These are phyloP conservation scores for Tricholoma saponaceum DNA, from an alignment of 768 basidiomycete genomes.

Conservation along the genomic window DNA sequence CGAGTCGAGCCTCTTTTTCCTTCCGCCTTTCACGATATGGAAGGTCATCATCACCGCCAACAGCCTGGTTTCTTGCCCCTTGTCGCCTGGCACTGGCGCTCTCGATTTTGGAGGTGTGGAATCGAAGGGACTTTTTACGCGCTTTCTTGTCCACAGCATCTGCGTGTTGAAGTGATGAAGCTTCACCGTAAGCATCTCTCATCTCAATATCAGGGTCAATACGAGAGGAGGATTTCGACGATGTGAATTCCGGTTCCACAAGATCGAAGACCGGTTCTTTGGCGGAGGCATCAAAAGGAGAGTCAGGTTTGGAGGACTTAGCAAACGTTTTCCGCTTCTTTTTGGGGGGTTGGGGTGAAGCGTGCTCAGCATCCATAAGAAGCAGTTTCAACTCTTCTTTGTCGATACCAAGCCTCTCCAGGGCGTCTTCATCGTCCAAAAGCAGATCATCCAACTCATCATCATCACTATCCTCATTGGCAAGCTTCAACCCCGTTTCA, in stretches of 20 bases:
- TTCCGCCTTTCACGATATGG: slow-evolving; percentile 79
- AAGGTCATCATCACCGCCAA: slow-evolving; percentile 93
- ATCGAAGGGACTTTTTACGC: slow-evolving; percentile 78
- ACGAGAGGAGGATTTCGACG: slow-evolving; percentile 30
- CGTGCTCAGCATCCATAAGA: slow-evolving; percentile 43
- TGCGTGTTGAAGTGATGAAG: slow-evolving; percentile 56
- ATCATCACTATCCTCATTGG: slow-evolving; percentile 46
- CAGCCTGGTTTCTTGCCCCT: slow-evolving; percentile 62
- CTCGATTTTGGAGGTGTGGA: slow-evolving; percentile 92
- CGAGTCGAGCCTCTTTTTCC: slow-evolving; percentile 52
- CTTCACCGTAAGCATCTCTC: slow-evolving; percentile 69
- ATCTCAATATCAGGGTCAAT: slow-evolving; percentile 18
- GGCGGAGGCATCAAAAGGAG: slow-evolving; percentile 1
- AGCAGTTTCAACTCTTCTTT: slow-evolving; percentile 51
- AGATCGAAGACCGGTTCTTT: slow-evolving; percentile 62
- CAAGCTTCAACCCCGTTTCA: slow-evolving; percentile 51
- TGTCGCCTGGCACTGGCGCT: slow-evolving; percentile 71
- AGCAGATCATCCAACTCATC: slow-evolving; percentile 38
- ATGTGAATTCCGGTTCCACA: slow-evolving; percentile 69
- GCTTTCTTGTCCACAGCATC: slow-evolving; percentile 84
- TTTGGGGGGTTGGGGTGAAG: slow-evolving; percentile 42
- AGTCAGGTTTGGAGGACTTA: slow-evolving; percentile 23
- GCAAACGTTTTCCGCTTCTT: slow-evolving; percentile 56
- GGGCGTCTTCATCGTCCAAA: slow-evolving; percentile 38
- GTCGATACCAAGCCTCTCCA: slow-evolving; percentile 39